Evolutionary conservation across 73 alveolate species (phyloP).

Genomic region (Paramecium pentaurelia): DNA sequence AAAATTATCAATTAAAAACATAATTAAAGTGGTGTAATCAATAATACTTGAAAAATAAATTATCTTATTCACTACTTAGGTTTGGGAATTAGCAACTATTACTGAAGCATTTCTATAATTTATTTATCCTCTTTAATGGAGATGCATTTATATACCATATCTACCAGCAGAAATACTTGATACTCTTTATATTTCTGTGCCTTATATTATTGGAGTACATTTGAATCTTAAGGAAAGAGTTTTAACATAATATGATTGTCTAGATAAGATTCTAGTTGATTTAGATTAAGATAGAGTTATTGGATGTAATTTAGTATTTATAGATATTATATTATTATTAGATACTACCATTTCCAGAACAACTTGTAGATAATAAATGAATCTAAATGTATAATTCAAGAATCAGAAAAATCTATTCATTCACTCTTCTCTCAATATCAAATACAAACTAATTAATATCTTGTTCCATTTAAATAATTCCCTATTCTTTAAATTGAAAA

Average conservation of each 20-base stretch:
- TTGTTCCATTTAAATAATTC: neutral
- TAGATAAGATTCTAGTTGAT: constrained; percentile 49
- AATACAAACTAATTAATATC: neutral
- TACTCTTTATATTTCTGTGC: constrained; percentile 45
- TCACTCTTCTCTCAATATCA: neutral
- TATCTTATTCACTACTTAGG: constrained; percentile 26
- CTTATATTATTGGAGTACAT: constrained; percentile 50
- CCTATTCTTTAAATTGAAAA: neutral
- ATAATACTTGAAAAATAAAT: constrained; percentile 40
- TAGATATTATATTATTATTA: neutral
- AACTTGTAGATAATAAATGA: neutral
- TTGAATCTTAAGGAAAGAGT: constrained; percentile 42
- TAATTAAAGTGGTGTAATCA: constrained; percentile 8
- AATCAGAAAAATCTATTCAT: constrained; percentile 12
- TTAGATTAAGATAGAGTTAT: constrained; percentile 51
- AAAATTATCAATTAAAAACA: constrained; percentile 13
- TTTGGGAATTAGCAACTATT: constrained; percentile 24
- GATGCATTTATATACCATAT: constrained; percentile 52
- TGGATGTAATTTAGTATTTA: neutral
- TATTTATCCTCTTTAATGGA: constrained; percentile 51
- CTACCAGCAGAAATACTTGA: constrained; percentile 52
- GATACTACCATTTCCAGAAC: neutral
- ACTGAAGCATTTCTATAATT: constrained; percentile 44
- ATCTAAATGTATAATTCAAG: neutral
- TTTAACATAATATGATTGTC: constrained; percentile 5